phyloP scores from a whole-genome alignment of 202 grass and related monocot genomes.

The Eragrostis tef region DNA sequence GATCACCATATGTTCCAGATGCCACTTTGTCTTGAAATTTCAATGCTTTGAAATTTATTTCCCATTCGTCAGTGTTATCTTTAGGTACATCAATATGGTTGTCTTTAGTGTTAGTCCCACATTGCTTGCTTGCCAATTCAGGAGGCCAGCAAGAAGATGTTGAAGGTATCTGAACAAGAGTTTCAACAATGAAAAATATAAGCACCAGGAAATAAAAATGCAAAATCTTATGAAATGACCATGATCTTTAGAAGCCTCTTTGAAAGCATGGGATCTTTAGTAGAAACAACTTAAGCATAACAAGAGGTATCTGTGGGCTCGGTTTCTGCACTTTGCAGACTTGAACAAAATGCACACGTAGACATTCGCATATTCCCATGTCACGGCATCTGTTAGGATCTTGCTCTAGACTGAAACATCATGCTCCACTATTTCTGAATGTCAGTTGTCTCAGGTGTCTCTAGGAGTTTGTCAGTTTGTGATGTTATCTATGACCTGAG shows the following conservation, averaged over 20 bases:
- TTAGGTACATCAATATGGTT: constrained; percentile 66
- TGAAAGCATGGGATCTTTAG: neutral
- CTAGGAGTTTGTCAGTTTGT: constrained; percentile 1
- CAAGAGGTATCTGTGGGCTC: neutral
- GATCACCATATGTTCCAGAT: constrained; percentile 79
- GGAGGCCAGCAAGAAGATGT: constrained; percentile 49
- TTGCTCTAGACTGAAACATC: neutral
- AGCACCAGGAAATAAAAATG: neutral
- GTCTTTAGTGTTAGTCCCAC: constrained; percentile 11
- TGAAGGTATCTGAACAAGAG: constrained; percentile 45
- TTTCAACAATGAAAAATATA: constrained; percentile 22
- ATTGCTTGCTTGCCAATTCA: constrained; percentile 43
- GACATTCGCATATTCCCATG: neutral
- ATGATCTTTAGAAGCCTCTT: neutral
- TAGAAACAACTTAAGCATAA: neutral
- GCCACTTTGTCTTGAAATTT: constrained; percentile 66
- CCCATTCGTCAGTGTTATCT: constrained; percentile 72
- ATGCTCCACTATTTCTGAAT: neutral
- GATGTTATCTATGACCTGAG: neutral
- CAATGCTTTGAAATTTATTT: constrained; percentile 63
- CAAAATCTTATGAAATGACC: constrained; percentile 25
- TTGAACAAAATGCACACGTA: neutral
- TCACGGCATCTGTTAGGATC: neutral
- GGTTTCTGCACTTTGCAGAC: neutral
- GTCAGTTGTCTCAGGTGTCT: neutral